Conservation (phyloP, 1,284 basidiomycete genomes). For the Rhodotorula sp. region DNA sequence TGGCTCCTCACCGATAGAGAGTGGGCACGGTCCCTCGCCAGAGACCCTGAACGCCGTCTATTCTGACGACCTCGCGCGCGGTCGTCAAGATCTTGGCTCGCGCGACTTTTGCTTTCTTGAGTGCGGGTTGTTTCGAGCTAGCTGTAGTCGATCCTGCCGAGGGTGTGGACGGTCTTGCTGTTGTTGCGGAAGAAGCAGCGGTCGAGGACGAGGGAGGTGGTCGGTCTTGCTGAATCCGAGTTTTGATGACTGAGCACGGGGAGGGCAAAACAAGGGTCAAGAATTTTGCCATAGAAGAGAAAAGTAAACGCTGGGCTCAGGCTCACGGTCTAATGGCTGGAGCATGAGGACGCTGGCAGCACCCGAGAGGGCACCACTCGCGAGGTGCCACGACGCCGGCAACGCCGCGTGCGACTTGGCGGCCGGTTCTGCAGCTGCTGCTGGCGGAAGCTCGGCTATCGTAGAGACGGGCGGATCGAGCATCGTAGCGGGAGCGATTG, state of each 20-base stretch:
- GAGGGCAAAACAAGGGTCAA: neutral
- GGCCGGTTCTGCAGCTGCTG: neutral
- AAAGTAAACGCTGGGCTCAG: neutral
- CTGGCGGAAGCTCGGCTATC: neutral
- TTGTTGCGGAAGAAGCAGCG: neutral
- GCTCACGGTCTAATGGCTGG: conserved; percentile 39
- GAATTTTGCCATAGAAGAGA: neutral
- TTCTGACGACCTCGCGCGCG: conserved; percentile 48
- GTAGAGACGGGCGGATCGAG: conserved; percentile 17
- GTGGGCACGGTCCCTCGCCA: conserved; percentile 85
- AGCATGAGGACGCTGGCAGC: conserved; percentile 31
- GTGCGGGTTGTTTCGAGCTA: neutral
- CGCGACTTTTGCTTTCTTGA: neutral
- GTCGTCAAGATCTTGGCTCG: conserved; percentile 29
- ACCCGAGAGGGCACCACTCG: conserved; percentile 34
- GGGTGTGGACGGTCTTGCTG: neutral
- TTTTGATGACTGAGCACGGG: conserved; percentile 37
- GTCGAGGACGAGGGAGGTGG: neutral
- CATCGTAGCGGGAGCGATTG: neutral
- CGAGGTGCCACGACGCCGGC: conserved; percentile 36
- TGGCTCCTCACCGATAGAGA: conserved; percentile 60
- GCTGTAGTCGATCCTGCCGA: too few relatives aligned
- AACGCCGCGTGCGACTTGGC: conserved; percentile 4
- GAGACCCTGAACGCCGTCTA: conserved; percentile 53
- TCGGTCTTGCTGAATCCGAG: conserved; percentile 35